Percentiles rank a stretch among this genome's conserved stretches.
Conservation (phyloP, 305 asterid genomes). For the Fraxinus dipetala region DNA sequence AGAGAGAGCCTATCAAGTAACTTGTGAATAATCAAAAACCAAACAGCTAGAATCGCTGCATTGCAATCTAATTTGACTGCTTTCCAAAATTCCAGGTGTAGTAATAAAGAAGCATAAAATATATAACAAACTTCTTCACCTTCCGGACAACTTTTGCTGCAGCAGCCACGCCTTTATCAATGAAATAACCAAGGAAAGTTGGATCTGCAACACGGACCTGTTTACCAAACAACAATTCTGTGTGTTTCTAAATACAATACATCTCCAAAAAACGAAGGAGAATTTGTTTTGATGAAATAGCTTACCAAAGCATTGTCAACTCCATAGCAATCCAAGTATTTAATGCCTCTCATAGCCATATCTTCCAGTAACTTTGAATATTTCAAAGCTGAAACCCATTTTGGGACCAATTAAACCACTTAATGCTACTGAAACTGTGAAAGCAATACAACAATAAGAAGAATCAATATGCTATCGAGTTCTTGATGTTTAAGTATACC, state of each 20-base stretch:
- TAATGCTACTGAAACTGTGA: background rate
- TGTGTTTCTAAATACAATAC: conserved; percentile 21
- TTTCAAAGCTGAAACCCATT: conserved; percentile 65
- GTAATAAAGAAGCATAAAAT: background rate
- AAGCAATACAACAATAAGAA: conserved; percentile 10
- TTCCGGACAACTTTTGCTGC: conserved; percentile 91
- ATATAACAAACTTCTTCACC: conserved; percentile 29
- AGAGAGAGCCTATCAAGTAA: background rate
- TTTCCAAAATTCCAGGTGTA: background rate
- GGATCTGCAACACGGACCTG: conserved; percentile 99
- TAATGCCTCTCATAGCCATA: conserved; percentile 83
- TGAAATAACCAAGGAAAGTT: conserved; percentile 88
- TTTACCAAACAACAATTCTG: conserved; percentile 19
- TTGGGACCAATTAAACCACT: conserved; percentile 16
- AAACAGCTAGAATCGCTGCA: background rate
- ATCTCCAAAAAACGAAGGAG: conserved; percentile 5
- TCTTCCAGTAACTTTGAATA: conserved; percentile 76
- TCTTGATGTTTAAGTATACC: conserved; percentile 34
- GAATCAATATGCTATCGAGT: background rate
- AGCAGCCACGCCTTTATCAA: conserved; percentile 76
- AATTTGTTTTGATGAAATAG: conserved; percentile 8
- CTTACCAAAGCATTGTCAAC: conserved; percentile 94
- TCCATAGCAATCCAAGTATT: conserved; percentile 90
- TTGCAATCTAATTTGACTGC: background rate
- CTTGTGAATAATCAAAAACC: background rate